phyloP scores from a whole-genome alignment of 2,329 filamentous ascomycete genomes.

The Fusarium sp. region DNA sequence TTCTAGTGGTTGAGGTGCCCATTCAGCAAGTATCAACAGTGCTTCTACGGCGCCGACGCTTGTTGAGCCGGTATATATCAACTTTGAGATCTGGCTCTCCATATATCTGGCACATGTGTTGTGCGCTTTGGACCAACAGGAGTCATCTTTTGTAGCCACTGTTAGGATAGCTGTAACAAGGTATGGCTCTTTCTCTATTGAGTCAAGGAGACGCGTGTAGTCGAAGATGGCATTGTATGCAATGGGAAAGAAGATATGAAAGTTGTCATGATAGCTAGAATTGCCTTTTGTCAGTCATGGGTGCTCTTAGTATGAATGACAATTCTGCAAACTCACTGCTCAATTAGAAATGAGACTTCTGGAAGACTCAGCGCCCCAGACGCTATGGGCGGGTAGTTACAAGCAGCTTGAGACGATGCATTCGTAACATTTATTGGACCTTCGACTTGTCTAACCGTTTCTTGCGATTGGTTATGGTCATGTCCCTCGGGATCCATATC shows the following conservation, averaged over 20 bases:
- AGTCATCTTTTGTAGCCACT: conserved; percentile 78
- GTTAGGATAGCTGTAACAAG: conserved; percentile 77
- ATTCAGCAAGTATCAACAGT: conserved; percentile 76
- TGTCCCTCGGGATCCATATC: conserved; percentile 51
- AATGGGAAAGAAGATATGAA: conserved; percentile 77
- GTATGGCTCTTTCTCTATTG: conserved; percentile 72
- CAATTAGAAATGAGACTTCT: conserved; percentile 45
- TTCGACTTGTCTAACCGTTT: background rate
- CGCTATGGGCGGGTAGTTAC: conserved; percentile 51
- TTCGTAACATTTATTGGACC: background rate
- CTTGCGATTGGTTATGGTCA: conserved; percentile 26
- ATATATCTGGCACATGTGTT: conserved; percentile 76
- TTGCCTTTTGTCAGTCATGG: background rate
- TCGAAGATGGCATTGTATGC: conserved; percentile 71
- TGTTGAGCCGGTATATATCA: conserved; percentile 74
- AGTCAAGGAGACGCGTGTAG: conserved; percentile 63
- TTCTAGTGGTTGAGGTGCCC: conserved; percentile 75
- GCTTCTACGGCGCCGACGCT: conserved; percentile 79
- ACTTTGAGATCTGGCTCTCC: conserved; percentile 74
- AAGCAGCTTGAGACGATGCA: background rate
- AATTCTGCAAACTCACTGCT: conserved; percentile 40
- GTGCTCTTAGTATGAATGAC: rapidly evolving
- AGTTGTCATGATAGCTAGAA: conserved; percentile 71
- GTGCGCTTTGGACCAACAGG: conserved; percentile 71
- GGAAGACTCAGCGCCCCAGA: conserved; percentile 49